phyloP scores from a whole-genome alignment of 2,329 filamentous ascomycete genomes.

The Pseudocercospora eumusae region DNA sequence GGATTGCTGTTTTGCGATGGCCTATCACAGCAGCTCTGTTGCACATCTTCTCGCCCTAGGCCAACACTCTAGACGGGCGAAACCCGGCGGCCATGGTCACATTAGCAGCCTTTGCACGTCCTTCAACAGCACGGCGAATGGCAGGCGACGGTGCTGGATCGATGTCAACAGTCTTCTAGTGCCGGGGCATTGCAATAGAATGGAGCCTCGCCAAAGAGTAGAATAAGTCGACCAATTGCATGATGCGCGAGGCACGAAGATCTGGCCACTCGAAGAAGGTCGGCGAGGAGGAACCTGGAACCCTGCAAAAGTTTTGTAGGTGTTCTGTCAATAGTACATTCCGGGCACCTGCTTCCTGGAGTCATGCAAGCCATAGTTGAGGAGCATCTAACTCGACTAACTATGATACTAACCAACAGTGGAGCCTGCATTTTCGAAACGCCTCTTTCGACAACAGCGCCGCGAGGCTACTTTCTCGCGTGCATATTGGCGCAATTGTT shows the following conservation, averaged over 20 bases:
- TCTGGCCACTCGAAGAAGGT: neutral
- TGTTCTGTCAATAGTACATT: neutral
- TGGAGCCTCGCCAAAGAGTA: neutral
- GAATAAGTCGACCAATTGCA: neutral
- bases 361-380: constrained; percentile 2
- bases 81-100: neutral
- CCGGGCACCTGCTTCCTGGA: constrained; percentile 5
- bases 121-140: neutral
- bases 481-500: constrained; percentile 22
- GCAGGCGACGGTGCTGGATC: neutral
- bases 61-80: neutral
- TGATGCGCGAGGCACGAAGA: neutral
- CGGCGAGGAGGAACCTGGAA: neutral
- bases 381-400: constrained; percentile 9
- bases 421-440: constrained; percentile 8
- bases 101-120: neutral
- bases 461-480: constrained; percentile 13
- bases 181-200: neutral
- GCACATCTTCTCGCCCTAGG: neutral
- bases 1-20: constrained; percentile 4
- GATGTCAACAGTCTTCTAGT: neutral
- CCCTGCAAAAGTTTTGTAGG: neutral
- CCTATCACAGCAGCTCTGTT: constrained; percentile 9
- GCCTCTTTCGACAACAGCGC: constrained; percentile 20
- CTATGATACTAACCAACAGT: too few relatives aligned